Conservation (phyloP, 768 basidiomycete genomes). For the Leccinum subtestaceum region DNA sequence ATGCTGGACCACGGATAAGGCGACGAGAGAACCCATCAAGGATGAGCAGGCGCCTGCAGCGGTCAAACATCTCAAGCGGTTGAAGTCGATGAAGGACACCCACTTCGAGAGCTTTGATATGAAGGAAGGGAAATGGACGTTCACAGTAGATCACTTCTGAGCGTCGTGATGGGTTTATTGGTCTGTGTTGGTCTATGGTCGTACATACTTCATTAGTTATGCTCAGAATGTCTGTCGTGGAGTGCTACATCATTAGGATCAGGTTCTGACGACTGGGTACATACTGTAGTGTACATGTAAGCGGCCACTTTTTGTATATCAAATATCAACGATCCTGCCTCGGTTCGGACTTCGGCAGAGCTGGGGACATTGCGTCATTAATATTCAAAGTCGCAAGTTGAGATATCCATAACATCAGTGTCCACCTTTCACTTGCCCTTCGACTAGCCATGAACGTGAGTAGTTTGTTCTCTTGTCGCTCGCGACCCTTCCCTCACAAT, state of each 20-base stretch:
- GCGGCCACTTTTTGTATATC: constrained; percentile 13
- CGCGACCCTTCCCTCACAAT: neutral
- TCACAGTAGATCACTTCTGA: constrained; percentile 92
- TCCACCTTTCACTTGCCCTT: neutral
- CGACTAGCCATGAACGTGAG: constrained; percentile 16
- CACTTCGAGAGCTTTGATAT: constrained; percentile 79
- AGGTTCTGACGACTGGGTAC: neutral
- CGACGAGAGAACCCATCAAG: constrained; percentile 85
- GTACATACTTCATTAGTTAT: neutral
- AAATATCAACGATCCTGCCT: neutral
- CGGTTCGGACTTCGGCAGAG: constrained; percentile 2
- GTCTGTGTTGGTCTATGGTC: neutral
- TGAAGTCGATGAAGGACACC: constrained; percentile 84
- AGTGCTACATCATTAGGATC: constrained; percentile 11
- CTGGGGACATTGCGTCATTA: neutral
- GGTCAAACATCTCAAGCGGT: constrained; percentile 71
- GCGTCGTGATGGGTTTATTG: constrained; percentile 1
- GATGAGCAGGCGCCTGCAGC: constrained; percentile 70
- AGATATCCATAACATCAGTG: neutral
- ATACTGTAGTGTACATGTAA: constrained; percentile 17
- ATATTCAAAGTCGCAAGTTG: neutral
- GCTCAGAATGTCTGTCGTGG: neutral
- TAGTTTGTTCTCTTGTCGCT: neutral
- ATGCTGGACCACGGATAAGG: constrained; percentile 91
- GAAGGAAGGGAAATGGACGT: constrained; percentile 86